phyloP scores from a whole-genome alignment of 768 basidiomycete species.

The Trametes sanguinea region DNA sequence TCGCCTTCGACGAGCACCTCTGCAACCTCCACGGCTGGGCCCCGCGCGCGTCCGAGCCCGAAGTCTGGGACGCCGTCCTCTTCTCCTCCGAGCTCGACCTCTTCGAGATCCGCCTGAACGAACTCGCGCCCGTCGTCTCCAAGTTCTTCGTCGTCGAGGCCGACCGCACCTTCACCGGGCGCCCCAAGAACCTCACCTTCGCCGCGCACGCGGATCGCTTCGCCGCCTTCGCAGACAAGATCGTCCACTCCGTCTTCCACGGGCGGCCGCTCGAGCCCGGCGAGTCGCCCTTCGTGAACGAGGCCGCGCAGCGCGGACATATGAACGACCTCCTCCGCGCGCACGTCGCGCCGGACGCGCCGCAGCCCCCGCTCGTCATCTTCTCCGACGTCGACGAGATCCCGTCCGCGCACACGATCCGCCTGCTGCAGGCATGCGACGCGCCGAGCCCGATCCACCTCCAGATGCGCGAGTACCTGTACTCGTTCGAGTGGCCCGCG shows the following conservation, averaged over 20 bases:
- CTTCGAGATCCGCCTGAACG: slow-evolving; percentile 62
- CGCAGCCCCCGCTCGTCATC: slow-evolving; percentile 47
- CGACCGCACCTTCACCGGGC: slow-evolving; percentile 60
- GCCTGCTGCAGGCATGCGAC: slow-evolving; percentile 53
- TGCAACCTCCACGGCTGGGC: slow-evolving; percentile 60
- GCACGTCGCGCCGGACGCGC: slow-evolving; percentile 36
- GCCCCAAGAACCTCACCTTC: slow-evolving; percentile 56
- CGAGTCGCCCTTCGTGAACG: slow-evolving; percentile 53
- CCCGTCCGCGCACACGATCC: slow-evolving; percentile 51
- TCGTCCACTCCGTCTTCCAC: slow-evolving; percentile 52
- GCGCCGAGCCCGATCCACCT: slow-evolving; percentile 57
- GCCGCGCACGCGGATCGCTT: slow-evolving; percentile 48
- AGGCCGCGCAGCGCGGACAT: slow-evolving; percentile 47
- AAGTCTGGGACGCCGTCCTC: slow-evolving; percentile 57
- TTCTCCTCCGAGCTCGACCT: slow-evolving; percentile 67
- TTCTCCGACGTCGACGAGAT: slow-evolving; percentile 70
- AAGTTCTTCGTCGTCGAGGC: slow-evolving; percentile 64
- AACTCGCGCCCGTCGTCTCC: slow-evolving; percentile 57
- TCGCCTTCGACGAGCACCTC: slow-evolving; percentile 44
- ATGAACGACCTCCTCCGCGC: slow-evolving; percentile 50
- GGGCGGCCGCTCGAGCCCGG: slow-evolving; percentile 44
- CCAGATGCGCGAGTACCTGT: slow-evolving; percentile 60
- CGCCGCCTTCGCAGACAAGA: slow-evolving; percentile 52
- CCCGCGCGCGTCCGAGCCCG: slow-evolving; percentile 33
- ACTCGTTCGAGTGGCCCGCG: slow-evolving; percentile 62